Evolutionary conservation across 2,329 filamentous ascomycete species (phyloP), one percentile per base, ranked within the genome.

Genomic region (Pleurostoma richardsiae): DNA sequence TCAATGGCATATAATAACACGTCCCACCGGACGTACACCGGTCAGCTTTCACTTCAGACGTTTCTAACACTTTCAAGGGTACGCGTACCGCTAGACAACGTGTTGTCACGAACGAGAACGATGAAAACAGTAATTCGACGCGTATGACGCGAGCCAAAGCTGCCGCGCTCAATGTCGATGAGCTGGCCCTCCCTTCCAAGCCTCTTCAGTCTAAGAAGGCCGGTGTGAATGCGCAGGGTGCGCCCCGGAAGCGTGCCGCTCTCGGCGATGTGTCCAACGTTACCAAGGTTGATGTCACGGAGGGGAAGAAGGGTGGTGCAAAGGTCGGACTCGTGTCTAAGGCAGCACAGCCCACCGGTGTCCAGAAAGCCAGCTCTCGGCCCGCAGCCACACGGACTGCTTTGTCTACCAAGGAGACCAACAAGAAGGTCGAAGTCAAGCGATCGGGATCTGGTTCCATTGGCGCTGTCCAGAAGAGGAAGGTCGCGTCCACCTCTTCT

Each of bases 181-280:
- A 86, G 59, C 66, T 73, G 19, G 65, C 74, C 36, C 74, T 79
- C 59, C 69, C 77, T 30, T 59, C 73, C 45, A 85, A 85, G 59
- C 74, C 82, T 29, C 68, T 89, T 44, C 85, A 87, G 67, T 75
- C 82, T 43, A 91, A 90, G 71, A 89, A 85, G 67, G 70, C 82
- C 11, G 69, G 75, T 29, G 66, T 72, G 55, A 67, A 75, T 69
- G 51, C 74, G 59, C 67, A 75, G 42, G 75, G 74, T 50, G 62
- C 59, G 42, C 66, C 67, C 48, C 80, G 86, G 62, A 94, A 88
- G 73, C 89, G 94, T 62, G 81, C 86, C 58, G 91, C 89, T 42
- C 79, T 99, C 36, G 90, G 88, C 49, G 94, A 99, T 73, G 87
- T 96, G 57, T 97, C 90, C 80, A 99, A 99, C 71, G 86, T 95